Conservation (phyloP, 2,329 filamentous ascomycete genomes). For the Blastomyces percursus region DNA sequence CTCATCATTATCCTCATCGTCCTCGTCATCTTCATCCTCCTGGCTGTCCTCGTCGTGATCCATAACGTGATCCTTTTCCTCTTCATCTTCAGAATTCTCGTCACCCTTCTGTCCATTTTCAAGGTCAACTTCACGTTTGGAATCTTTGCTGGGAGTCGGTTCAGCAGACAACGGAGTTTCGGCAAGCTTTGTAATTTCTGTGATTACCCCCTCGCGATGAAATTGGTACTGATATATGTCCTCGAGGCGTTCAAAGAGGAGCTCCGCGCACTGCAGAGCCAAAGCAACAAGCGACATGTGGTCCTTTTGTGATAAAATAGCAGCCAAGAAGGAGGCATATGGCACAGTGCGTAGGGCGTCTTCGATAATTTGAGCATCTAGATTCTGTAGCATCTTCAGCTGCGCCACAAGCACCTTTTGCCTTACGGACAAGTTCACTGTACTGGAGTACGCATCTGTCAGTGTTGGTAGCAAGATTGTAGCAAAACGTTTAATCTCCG, state of each 20-base stretch:
- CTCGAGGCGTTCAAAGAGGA: conserved; percentile 73
- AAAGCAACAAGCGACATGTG: conserved; percentile 77
- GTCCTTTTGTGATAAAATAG: conserved; percentile 91
- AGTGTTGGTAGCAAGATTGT: conserved; percentile 88
- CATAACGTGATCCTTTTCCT: conserved; percentile 40
- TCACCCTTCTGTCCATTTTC: conserved; percentile 21
- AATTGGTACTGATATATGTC: conserved; percentile 91
- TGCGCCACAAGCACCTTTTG: conserved; percentile 95
- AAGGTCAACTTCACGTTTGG: conserved; percentile 14
- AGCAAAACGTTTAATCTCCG: conserved; percentile 81
- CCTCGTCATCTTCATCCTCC: conserved; percentile 43
- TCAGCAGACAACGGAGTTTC: conserved; percentile 29
- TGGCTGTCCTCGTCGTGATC: conserved; percentile 39
- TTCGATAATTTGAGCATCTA: conserved; percentile 73
- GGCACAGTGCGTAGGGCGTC: conserved; percentile 80
- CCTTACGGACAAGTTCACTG: conserved; percentile 85
- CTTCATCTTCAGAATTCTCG: conserved; percentile 29
- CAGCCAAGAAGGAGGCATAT: conserved; percentile 89
- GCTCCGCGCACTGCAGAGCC: conserved; percentile 77
- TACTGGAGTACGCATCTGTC: conserved; percentile 95
- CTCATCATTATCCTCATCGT: conserved; percentile 34
- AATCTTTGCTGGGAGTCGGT: conserved; percentile 8
- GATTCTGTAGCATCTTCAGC: conserved; percentile 91
- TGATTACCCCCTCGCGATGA: conserved; percentile 89
- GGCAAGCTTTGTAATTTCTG: conserved; percentile 76